A percentile compares a stretch with the other conserved stretches of the same genome.
phyloP scores from a whole-genome alignment of 2,329 filamentous ascomycete genomes.

The Epichloe sylvatica region DNA sequence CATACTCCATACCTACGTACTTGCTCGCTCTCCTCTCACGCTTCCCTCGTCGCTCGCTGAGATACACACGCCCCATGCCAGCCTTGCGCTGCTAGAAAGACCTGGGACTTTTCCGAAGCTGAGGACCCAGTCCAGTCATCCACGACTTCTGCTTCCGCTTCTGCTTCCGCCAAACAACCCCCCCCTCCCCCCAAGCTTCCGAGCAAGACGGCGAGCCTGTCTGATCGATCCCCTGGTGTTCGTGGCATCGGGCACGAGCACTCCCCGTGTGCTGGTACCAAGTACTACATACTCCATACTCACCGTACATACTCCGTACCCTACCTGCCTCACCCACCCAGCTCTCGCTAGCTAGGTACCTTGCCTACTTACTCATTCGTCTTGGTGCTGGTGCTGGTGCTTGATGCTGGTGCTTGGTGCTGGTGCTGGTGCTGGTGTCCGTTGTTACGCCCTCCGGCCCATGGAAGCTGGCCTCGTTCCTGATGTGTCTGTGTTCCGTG shows the following conservation, averaged over 20 bases:
- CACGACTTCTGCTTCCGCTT: background rate
- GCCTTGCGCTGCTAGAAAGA: background rate
- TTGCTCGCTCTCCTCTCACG: too few species aligned
- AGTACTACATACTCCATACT: background rate
- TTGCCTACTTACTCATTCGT: background rate
- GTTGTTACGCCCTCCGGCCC: slow-evolving; percentile 11
- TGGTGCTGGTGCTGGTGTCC: slow-evolving; percentile 4
- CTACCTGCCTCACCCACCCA: background rate
- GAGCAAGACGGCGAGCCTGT: background rate
- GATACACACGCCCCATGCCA: background rate
- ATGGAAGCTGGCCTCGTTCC: slow-evolving; percentile 19
- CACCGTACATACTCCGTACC: background rate
- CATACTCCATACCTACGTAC: too few species aligned
- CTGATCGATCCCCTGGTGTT: background rate
- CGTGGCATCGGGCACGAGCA: background rate
- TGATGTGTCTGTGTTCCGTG: slow-evolving; percentile 21
- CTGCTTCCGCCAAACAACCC: background rate
- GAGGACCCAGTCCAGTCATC: background rate
- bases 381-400: too few species aligned
- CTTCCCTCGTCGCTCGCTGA: background rate
- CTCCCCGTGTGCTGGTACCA: background rate
- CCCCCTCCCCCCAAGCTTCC: background rate
- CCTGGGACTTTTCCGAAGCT: background rate
- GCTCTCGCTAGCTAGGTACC: background rate
- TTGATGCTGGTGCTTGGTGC: too few species aligned